Base-by-base conservation (phyloP, 129 eudicot genomes). In the Silybum marianum region DNA sequence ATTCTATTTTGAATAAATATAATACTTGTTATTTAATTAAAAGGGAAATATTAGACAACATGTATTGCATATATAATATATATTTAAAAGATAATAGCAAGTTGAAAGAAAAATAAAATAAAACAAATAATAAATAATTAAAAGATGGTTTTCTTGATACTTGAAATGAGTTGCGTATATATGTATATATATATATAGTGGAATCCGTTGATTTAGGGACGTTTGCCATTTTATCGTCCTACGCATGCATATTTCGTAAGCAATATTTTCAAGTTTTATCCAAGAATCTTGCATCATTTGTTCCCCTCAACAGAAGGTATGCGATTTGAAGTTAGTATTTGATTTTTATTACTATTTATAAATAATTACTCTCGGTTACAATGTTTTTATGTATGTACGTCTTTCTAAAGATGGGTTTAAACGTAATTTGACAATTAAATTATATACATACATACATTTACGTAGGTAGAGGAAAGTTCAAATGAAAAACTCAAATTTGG, bases 221-320 rank as follows among this genome's bases (percentile, higher is more conserved):
- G 68, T 81, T 40, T 62, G 48, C 48, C 73, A 54, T 54, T 54
- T 54, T 18, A 58, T 58, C 7, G 10, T n/a, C 60, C 9, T 58
- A 73, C 84, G 78, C 78, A 83, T 40, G 86, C 86, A 83, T 77
- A 21, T 23, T 11, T 70, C 86, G 78, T 82, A 82, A 75, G 81
- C 77, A 69, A n/a, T 62, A 38, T 72, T 58, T 23, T 73, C 46
- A 65, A 74, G 79, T 65, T 67, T 46, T 73, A 74, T 81, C 79
- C 69, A 25, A 73, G 66, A 65, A 74, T 72, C 38, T 80, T 60
- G 46, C 32, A 9, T 71, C 67, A 66, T 14, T 3, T 36, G 22
- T 44, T 74, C 22, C 65, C 65, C 23, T 19, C 21, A 73, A 73
- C 23, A 58, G 2, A 23, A 21, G 32, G 62, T 38, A 39, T 73